phyloP scores from a whole-genome alignment of 192 early-diverging fungal species.

The Backusella circina region DNA sequence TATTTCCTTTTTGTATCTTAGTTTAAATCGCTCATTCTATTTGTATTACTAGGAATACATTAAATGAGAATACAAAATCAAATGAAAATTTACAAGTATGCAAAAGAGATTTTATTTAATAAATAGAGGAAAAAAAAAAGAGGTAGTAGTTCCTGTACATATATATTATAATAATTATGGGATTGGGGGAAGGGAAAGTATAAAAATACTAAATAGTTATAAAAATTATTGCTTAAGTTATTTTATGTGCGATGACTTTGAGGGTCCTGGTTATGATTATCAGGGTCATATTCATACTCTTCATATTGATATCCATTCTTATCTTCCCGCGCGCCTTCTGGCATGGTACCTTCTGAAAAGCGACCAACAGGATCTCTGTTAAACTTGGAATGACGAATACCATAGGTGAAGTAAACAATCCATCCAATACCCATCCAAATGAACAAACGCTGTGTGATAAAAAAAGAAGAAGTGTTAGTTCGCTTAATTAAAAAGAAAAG shows the following conservation, averaged over 20 bases:
- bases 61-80: background rate
- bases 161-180: slow-evolving; percentile 3
- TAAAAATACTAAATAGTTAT: background rate
- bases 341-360: slow-evolving; percentile 9
- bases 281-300: slow-evolving; percentile 2
- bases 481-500: slow-evolving; percentile 40
- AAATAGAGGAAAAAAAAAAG: background rate
- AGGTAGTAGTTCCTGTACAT: background rate
- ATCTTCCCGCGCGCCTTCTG: background rate
- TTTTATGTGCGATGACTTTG: background rate
- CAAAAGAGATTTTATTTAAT: background rate
- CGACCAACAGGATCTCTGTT: slow-evolving; percentile 36
- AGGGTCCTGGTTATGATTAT: background rate
- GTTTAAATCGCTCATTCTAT: background rate
- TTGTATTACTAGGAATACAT: background rate
- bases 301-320: slow-evolving; percentile 5
- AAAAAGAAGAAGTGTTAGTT: background rate
- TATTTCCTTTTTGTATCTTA: background rate
- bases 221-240: background rate
- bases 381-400: slow-evolving; percentile 60
- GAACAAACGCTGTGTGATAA: slow-evolving; percentile 50
- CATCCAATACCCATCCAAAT: slow-evolving; percentile 78
- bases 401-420: slow-evolving; percentile 67
- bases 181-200: background rate
- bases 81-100: background rate